Evolutionary conservation across 169 alveolate species (phyloP), one percentile per base, ranked within the genome.

Genomic region (Nephromyces sp.): DNA sequence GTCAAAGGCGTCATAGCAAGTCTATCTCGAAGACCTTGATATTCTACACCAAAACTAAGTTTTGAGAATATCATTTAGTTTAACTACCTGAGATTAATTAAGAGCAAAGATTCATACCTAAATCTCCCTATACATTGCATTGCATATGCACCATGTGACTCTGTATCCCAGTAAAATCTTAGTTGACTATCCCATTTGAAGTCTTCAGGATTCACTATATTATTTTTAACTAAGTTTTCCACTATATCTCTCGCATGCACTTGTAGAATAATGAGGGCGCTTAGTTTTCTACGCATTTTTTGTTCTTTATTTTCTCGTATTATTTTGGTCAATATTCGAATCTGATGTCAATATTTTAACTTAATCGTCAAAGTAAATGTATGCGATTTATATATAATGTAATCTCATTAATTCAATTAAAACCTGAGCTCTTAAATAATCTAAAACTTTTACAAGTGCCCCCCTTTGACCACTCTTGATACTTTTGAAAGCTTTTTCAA

Each of bases 211-310:
- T 91, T 96, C 32, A 87, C 80, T 6, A 91, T 84, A 74, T 92
- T 91, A 81, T 90, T 92, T 24, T 88, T 77, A 71, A 92, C 93
- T 79, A 95, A 94, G 31, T 71, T 86, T 66, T 92, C 96, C 5
- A 94, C 97, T n/a, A 93, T 96, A 79, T 94, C 99, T 63, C 98
- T 85, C 22, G 95, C 95, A 77, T 95, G 99, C 75, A 94, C 99
- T 81, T 95, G 98, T 84, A 95, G 83, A 28, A 97, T 95, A 74
- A 95, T 95, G 80, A 95, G 89, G 25, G 97, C 88, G 72, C 90
- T 92, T 57, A 94, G 90, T 70, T 92, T 90, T 61, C 84, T 86
- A 77, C 96, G 78, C 70, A 78, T 89, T 33, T 81, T 79, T 75
- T 64, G 77, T 65, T 86, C 88, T 32, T 91, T 76, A 72, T 90